Conservation (phyloP, 2,329 filamentous ascomycete species). For the Phaeophleospora eucalypticola region DNA sequence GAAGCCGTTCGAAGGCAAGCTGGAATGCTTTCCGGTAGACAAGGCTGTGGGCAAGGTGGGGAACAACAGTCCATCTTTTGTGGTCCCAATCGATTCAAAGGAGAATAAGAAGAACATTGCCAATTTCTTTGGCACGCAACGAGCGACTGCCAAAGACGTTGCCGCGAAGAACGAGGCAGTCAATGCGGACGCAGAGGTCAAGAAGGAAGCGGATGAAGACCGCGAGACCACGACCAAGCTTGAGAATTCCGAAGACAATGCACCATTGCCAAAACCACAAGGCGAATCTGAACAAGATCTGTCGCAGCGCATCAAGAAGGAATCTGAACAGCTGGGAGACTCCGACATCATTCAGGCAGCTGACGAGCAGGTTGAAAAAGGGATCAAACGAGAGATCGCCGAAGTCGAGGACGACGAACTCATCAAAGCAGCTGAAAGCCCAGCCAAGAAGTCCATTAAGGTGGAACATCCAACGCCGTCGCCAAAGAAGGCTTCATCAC, state of each 20-base stretch:
- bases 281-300: slow-evolving; percentile 22
- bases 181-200: slow-evolving; percentile 31
- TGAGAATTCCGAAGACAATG: slow-evolving; percentile 49
- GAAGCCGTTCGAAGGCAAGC: slow-evolving; percentile 71
- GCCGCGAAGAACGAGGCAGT: slow-evolving; percentile 34
- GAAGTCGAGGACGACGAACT: slow-evolving; percentile 33
- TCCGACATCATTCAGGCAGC: slow-evolving; percentile 22
- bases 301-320: slow-evolving; percentile 43
- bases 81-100: slow-evolving; percentile 75
- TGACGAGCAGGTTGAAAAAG: slow-evolving; percentile 27
- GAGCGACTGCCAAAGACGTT: slow-evolving; percentile 35
- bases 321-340: slow-evolving; percentile 37
- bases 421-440: slow-evolving; percentile 25
- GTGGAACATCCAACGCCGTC: slow-evolving; percentile 26
- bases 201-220: slow-evolving; percentile 39
- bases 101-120: slow-evolving; percentile 92
- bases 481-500: slow-evolving; percentile 19
- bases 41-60: slow-evolving; percentile 93
- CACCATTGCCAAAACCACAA: slow-evolving; percentile 44
- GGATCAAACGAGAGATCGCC: slow-evolving; percentile 48
- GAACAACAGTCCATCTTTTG: slow-evolving; percentile 78
- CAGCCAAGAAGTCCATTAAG: slow-evolving; percentile 38
- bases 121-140: slow-evolving; percentile 76
- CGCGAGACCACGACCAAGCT: slow-evolving; percentile 41
- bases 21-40: slow-evolving; percentile 81